Percentiles rank a stretch among this genome's conserved stretches.
phyloP scores from a whole-genome alignment of 176 grass and related monocot genomes.

The Carex pumila region DNA sequence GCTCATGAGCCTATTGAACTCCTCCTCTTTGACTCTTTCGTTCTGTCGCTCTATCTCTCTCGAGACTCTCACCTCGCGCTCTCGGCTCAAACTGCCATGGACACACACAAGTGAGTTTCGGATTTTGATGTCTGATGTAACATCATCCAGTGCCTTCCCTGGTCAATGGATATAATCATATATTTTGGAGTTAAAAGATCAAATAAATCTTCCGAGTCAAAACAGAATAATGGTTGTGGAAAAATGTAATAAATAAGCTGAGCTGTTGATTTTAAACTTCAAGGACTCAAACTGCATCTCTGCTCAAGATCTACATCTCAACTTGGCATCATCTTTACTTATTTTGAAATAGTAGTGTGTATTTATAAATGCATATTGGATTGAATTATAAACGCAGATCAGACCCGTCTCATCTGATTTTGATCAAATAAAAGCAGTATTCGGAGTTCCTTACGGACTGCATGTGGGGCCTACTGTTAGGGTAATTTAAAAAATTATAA shows the following conservation, averaged over 20 bases:
- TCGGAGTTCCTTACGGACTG: too few relatives aligned
- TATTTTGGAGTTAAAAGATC: not conserved
- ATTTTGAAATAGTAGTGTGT: not conserved
- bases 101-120: too few relatives aligned
- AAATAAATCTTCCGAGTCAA: not conserved
- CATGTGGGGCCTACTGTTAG: too few relatives aligned
- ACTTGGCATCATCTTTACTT: not conserved
- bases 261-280: not conserved
- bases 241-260: not conserved
- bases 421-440: too few relatives aligned
- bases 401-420: too few relatives aligned
- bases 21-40: too few relatives aligned
- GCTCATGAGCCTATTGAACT: too few relatives aligned
- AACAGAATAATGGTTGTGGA: not conserved
- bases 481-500: too few relatives aligned
- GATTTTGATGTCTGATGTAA: not conserved
- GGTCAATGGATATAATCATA: constrained; percentile 9
- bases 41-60: too few relatives aligned
- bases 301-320: not conserved
- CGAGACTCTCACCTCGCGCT: too few relatives aligned
- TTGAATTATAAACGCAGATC: not conserved
- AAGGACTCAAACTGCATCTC: not conserved
- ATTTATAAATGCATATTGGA: not conserved
- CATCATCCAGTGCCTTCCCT: not conserved
- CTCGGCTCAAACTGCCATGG: too few relatives aligned